Evolutionary conservation across 2,329 filamentous ascomycete species (phyloP).

Genomic region (Bipolaris oryzae): DNA sequence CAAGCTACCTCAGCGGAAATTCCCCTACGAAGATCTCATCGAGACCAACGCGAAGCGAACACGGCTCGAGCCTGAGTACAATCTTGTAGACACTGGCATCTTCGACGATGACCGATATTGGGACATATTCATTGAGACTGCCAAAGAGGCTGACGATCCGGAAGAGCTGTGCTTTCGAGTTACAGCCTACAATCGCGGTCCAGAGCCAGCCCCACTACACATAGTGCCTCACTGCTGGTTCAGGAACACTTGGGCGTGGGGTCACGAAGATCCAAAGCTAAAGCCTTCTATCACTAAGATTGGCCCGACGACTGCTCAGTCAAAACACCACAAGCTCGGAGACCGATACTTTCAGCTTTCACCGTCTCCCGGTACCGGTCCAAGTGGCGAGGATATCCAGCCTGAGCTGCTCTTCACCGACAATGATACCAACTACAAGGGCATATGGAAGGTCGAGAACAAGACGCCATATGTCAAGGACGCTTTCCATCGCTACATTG

Average conservation of each 20-base stretch:
- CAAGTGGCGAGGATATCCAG: conserved; percentile 79
- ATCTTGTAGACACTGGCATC: conserved; percentile 84
- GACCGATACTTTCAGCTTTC: conserved; percentile 84
- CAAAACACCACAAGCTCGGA: conserved; percentile 80
- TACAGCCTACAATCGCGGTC: conserved; percentile 93
- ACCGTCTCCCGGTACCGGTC: conserved; percentile 83
- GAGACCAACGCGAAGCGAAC: conserved; percentile 80
- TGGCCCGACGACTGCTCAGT: conserved; percentile 71
- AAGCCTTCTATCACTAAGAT: conserved; percentile 79
- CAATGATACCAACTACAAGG: conserved; percentile 87
- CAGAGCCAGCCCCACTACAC: conserved; percentile 87
- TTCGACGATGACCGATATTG: conserved; percentile 93
- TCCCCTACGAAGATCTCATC: conserved; percentile 88
- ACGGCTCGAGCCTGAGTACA: conserved; percentile 84
- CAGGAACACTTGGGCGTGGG: conserved; percentile 97
- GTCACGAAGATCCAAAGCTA: conserved; percentile 72
- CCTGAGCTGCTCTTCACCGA: conserved; percentile 91
- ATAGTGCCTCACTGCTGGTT: conserved; percentile 97
- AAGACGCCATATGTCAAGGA: conserved; percentile 88
- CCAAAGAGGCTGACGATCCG: conserved; percentile 89
- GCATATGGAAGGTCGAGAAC: conserved; percentile 76
- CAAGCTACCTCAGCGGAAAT: conserved; percentile 91
- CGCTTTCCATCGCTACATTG: conserved; percentile 87
- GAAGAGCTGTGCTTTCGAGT: conserved; percentile 93
- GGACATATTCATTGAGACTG: conserved; percentile 96